Conservation (phyloP, 306 rosid species). For the Carpinus fangiana region DNA sequence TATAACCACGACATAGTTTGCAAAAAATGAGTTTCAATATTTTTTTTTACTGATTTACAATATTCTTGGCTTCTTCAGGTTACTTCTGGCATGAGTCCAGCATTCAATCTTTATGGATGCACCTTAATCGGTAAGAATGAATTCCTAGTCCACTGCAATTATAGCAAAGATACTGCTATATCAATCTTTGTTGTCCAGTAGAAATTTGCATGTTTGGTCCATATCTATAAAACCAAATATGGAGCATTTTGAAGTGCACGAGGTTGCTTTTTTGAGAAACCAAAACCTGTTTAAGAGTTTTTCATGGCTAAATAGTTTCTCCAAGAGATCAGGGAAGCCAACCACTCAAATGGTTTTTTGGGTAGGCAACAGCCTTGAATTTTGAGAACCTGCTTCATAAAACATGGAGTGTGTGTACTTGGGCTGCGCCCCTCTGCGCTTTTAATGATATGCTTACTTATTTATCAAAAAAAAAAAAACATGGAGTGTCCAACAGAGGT, state of each 20-base stretch:
- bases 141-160: slow-evolving; percentile 19
- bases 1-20: neutral
- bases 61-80: slow-evolving; percentile 49
- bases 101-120: slow-evolving; percentile 81
- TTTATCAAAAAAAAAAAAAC: too few species aligned
- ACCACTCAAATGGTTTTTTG: neutral
- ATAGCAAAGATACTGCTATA: slow-evolving; percentile 6
- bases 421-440: too few species aligned
- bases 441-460: too few species aligned
- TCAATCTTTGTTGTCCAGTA: neutral
- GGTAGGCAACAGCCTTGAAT: neutral
- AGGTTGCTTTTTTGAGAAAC: neutral
- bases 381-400: neutral
- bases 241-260: slow-evolving; percentile 5
- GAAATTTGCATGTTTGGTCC: slow-evolving; percentile 5
- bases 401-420: neutral
- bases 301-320: neutral
- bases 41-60: slow-evolving; percentile 3
- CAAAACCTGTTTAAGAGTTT: neutral
- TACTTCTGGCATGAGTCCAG: slow-evolving; percentile 91
- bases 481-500: neutral
- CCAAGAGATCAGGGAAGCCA: neutral
- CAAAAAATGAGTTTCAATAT: neutral
- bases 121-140: slow-evolving; percentile 66
- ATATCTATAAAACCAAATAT: neutral